Base-by-base conservation (phyloP, 2,329 filamentous ascomycete species). In the Monosporascus sp. region DNA sequence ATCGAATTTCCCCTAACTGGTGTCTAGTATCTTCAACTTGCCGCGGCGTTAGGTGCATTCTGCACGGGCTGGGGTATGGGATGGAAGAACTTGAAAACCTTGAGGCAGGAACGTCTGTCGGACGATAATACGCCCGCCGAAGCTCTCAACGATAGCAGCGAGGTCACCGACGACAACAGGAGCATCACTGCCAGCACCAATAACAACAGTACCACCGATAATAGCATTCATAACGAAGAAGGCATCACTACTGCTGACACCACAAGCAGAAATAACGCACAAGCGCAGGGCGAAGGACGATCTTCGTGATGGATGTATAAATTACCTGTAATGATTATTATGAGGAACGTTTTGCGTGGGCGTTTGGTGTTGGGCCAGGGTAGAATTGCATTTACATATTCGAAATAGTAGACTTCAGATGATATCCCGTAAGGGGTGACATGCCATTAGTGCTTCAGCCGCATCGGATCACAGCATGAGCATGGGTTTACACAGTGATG, bases 11-110 rank as follows among this genome's bases (percentile, higher is more conserved):
- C 24, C 3, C 37, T 43, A 11, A 49, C 54, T 51, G 25, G 53
- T 25, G 11, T 27, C 14, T 18, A 63, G 61, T 63, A 62, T 54
- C 60, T 63, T n/a, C 60, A 61, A 52, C 48, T 63, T 14, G 61
- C 57, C 5, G 58, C 58, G n/a, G 58, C 60, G 15, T 25, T 53
- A 18, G 54, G 53, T 22, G 60, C 61, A 20, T 60, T 63, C 38
- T 11, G 58, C 17, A 61, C 57, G 3, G 57, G 61, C 14, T 58
- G 55, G 54, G 58, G 60, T 25, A 61, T 62, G 56, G 61, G 61
- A 37, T 62, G 60, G 60, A 61, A 43, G 52, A 61, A 60, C 53
- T 41, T 63, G 24, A 63, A 60, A n/a, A 37, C 54, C n/a, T 39
- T 63, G n/a, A 58, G 55, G n/a, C 53, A 62, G 31, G 58, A 60